Conservation (phyloP, 2,329 filamentous ascomycete genomes). For the Fusarium sp. region DNA sequence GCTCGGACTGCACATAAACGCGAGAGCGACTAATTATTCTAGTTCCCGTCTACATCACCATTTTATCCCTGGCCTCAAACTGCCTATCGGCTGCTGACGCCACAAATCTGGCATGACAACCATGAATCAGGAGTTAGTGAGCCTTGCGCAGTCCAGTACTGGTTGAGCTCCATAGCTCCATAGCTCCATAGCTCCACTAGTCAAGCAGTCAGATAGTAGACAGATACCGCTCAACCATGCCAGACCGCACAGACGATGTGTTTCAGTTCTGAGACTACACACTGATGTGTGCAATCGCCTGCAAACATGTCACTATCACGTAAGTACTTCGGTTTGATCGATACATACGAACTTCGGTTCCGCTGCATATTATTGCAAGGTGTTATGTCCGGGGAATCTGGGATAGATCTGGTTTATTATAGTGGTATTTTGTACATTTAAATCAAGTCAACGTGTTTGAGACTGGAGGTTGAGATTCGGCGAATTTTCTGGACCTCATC, state of each 20-base stretch:
- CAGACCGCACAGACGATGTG: conserved; percentile 32
- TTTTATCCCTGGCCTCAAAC: conserved; percentile 29
- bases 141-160: conserved; percentile 21
- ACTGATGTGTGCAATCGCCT: conserved; percentile 19
- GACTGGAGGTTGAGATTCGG: conserved; percentile 11
- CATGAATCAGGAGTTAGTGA: conserved; percentile 36
- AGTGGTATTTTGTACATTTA: background rate
- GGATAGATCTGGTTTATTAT: background rate
- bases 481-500: conserved; percentile 28
- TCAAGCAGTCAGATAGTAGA: conserved; percentile 36
- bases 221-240: conserved; percentile 28
- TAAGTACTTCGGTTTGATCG: background rate
- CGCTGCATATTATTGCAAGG: background rate
- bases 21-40: conserved; percentile 14
- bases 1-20: conserved; percentile 19
- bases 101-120: conserved; percentile 42
- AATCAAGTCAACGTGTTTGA: background rate
- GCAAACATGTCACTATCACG: conserved; percentile 13
- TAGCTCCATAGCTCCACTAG: conserved; percentile 39
- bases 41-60: conserved; percentile 29
- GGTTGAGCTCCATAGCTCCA: conserved; percentile 37
- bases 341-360: background rate
- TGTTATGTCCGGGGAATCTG: background rate
- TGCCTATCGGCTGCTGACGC: conserved; percentile 39
- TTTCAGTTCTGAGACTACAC: conserved; percentile 34